A percentile compares a stretch with the other conserved stretches of the same genome.
These are phyloP conservation scores for Fermentozyma sake DNA, from an alignment of 1,139 yeast species.

Conservation along the genomic window DNA sequence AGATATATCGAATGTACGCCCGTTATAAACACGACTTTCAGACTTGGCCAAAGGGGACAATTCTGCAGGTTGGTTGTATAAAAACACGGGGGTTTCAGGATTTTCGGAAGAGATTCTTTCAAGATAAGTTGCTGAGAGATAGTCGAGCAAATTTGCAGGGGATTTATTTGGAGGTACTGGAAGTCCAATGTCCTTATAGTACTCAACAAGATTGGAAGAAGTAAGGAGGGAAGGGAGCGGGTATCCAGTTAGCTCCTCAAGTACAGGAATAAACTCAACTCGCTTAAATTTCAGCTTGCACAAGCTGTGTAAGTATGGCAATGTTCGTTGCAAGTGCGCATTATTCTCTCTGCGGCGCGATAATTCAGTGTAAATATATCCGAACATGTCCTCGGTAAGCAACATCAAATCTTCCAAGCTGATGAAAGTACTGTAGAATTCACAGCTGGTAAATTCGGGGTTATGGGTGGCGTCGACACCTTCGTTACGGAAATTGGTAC, in stretches of 20 bases:
- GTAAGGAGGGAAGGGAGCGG: constrained; percentile 36
- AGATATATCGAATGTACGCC: constrained; percentile 42
- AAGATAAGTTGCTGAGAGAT: constrained; percentile 54
- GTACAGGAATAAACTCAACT: constrained; percentile 58
- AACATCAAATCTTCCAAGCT: constrained; percentile 62
- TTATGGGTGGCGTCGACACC: constrained; percentile 92
- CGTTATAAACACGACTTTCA: constrained; percentile 16
- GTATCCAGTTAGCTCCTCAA: constrained; percentile 43
- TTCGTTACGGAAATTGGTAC: constrained; percentile 83
- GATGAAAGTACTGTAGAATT: constrained; percentile 82
- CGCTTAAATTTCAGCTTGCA: constrained; percentile 22
- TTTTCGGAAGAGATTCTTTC: constrained; percentile 52
- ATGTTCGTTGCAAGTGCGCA: constrained; percentile 6
- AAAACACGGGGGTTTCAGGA: constrained; percentile 55
- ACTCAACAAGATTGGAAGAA: constrained; percentile 33
- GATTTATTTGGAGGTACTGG: constrained; percentile 42
- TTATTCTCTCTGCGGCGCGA: constrained; percentile 4
- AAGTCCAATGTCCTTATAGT: constrained; percentile 26
- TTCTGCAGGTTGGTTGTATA: constrained; percentile 78
- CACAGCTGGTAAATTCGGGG: constrained; percentile 94
- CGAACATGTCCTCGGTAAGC: constrained; percentile 58
- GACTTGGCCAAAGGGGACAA: constrained; percentile 90
- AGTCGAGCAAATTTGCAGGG: constrained; percentile 60
- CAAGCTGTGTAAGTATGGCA: constrained; percentile 15
- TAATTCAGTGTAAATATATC: constrained; percentile 25